phyloP scores from a whole-genome alignment of 495 filamentous ascomycete genomes.

The Neurospora hispaniola region DNA sequence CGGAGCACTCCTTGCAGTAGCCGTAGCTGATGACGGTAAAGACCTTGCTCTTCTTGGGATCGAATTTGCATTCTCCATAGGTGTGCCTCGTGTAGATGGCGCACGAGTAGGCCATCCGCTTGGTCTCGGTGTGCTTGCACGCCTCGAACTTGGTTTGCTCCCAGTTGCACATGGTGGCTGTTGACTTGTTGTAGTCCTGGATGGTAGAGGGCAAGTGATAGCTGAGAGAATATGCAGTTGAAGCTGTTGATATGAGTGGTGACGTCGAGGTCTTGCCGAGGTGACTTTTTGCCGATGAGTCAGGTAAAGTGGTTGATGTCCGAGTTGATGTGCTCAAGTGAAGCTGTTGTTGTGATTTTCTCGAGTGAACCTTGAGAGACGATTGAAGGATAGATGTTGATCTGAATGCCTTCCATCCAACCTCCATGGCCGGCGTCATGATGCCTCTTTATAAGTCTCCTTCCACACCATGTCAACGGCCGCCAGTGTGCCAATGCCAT shows the following conservation, averaged over 20 bases:
- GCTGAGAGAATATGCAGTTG: not conserved
- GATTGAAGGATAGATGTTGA: not conserved
- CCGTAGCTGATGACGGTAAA: constrained; percentile 9
- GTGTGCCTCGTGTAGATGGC: constrained; percentile 11
- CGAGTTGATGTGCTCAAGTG: not conserved
- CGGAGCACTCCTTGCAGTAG: constrained; percentile 7
- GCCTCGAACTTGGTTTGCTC: constrained; percentile 8
- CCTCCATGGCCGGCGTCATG: not conserved
- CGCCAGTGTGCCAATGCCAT: not conserved
- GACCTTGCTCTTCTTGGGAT: constrained; percentile 5
- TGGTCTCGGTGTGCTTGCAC: constrained; percentile 7
- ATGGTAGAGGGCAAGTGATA: not conserved
- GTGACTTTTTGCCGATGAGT: not conserved
- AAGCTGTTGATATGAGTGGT: not conserved
- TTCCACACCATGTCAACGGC: not conserved
- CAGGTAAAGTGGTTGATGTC: not conserved
- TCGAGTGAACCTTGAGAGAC: not conserved
- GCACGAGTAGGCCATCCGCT: constrained; percentile 12
- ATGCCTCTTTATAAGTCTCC: not conserved
- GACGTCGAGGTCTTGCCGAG: not conserved
- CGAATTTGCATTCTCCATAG: constrained; percentile 11
- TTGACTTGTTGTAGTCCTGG: not conserved
- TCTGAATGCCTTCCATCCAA: not conserved
- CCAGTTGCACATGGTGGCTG: constrained; percentile 11
- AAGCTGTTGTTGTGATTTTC: not conserved